Base-by-base conservation (phyloP, 805 yeast species). In the Candida loeiensis region DNA sequence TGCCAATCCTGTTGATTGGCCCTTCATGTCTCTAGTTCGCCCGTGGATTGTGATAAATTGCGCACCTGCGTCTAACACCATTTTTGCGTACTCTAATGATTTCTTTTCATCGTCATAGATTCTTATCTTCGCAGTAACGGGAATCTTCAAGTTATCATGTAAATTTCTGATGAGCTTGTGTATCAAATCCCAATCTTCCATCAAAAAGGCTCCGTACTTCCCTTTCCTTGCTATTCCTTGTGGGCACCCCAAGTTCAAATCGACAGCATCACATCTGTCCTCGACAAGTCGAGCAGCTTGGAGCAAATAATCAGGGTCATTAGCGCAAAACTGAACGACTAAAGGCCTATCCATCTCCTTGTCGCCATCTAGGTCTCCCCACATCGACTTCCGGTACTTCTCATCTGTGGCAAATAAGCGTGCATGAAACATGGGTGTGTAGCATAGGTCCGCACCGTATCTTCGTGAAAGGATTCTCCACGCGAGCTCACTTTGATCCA, bases 351-450 rank as follows among this genome's bases (percentile, higher is more conserved):
- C 99, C 1, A 65, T 48, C 2, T 67, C 63, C 4, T 61, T 56
- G 46, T 79, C 79, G 4, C 98, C 98, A 59, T 93, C 98, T 48
- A 74, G 51, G 4, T 68, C 71, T 8, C 74, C 68, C 79, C 86
- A 79, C 82, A 80, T 84, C 45, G 80, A 85, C 14, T 68, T 67
- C 39, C 98, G 71, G 56, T 93, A 93, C 51, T 85, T 85, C 45
- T 80, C 84, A 36, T 82, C 83, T 2, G 85, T 84, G 18, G 95
- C 95, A 64, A 93, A 93, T 27, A 90, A 64, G 36, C 89, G 73
- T 3, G 99, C 95, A 61, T 93, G 98, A 49, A 85, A 77, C 99
- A 93, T 93, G 3, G 99, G 99, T 0, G 98, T 86, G 54, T 91
- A 93, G 55, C 96, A 87, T 24, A 93, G 67, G 2, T 89, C 87